phyloP scores from a whole-genome alignment of 1,284 basidiomycete genomes.

The Cryptococcus depauperatus region DNA sequence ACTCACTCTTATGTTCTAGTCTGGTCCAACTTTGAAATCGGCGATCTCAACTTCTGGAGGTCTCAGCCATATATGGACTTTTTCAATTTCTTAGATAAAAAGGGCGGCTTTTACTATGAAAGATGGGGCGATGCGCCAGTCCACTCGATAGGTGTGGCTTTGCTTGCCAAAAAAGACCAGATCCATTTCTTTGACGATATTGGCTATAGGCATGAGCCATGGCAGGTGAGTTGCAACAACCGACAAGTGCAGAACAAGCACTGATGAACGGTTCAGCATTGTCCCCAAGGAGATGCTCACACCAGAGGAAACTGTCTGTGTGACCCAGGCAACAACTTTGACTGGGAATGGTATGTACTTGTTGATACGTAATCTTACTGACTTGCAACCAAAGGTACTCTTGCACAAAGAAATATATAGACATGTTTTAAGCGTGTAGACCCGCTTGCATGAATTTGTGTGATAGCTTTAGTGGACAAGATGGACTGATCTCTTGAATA shows the following conservation, averaged over 20 bases:
- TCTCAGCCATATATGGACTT: constrained; percentile 65
- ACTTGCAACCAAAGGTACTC: constrained; percentile 24
- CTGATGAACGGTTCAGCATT: constrained; percentile 26
- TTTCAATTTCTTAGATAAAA: constrained; percentile 66
- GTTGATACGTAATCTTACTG: background rate
- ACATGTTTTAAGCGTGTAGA: constrained; percentile 20
- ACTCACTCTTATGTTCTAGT: constrained; percentile 35
- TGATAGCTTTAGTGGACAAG: no score
- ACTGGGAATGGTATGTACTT: constrained; percentile 40
- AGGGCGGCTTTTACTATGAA: constrained; percentile 79
- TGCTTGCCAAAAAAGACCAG: constrained; percentile 63
- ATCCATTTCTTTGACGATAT: constrained; percentile 62
- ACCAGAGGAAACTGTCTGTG: constrained; percentile 42
- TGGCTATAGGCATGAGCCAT: constrained; percentile 45
- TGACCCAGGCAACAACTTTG: constrained; percentile 43
- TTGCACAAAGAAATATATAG: constrained; percentile 35
- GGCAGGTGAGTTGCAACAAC: constrained; percentile 27
- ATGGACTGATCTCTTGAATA: no score
- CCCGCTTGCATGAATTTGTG: background rate
- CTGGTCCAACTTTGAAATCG: constrained; percentile 83
- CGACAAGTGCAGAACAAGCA: background rate
- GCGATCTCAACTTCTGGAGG: constrained; percentile 65
- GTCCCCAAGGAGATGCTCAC: constrained; percentile 44
- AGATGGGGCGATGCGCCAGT: constrained; percentile 72
- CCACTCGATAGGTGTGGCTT: constrained; percentile 67